Conservation (phyloP, 1,284 basidiomycete species). For the Ceratobasidium sp. region DNA sequence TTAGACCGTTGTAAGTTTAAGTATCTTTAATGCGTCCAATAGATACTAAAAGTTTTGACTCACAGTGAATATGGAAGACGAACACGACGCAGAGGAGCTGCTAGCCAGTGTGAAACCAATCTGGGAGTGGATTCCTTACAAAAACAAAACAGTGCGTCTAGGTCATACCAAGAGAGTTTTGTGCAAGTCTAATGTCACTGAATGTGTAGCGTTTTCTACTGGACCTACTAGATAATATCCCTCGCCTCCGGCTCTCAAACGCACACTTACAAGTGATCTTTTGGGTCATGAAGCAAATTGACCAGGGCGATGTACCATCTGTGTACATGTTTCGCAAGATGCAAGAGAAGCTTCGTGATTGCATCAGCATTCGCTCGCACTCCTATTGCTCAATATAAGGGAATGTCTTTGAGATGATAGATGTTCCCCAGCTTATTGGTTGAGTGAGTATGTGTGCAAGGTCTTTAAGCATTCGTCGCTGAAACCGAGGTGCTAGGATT, state of each 20-base stretch:
- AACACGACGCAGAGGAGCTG: too few species aligned
- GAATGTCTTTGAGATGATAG: constrained; percentile 53
- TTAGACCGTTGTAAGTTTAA: too few species aligned
- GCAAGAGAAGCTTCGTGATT: not conserved
- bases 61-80: too few species aligned
- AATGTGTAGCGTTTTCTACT: constrained; percentile 46
- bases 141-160: too few species aligned
- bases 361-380: constrained; percentile 51
- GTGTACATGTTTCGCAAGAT: constrained; percentile 50
- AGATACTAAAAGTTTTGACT: too few species aligned
- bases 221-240: constrained; percentile 51
- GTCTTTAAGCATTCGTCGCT: not conserved
- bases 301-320: constrained; percentile 54
- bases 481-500: not conserved
- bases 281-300: constrained; percentile 54
- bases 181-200: too few species aligned
- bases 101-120: too few species aligned
- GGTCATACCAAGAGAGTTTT: too few species aligned
- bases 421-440: constrained; percentile 48
- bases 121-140: too few species aligned
- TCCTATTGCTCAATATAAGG: constrained; percentile 53
- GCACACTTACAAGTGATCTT: constrained; percentile 55
- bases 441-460: constrained; percentile 42
- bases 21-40: too few species aligned
- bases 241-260: constrained; percentile 52